These are phyloP conservation scores for Didymella pomorum DNA, from an alignment of 2,329 filamentous ascomycete species.

Conservation along the genomic window DNA sequence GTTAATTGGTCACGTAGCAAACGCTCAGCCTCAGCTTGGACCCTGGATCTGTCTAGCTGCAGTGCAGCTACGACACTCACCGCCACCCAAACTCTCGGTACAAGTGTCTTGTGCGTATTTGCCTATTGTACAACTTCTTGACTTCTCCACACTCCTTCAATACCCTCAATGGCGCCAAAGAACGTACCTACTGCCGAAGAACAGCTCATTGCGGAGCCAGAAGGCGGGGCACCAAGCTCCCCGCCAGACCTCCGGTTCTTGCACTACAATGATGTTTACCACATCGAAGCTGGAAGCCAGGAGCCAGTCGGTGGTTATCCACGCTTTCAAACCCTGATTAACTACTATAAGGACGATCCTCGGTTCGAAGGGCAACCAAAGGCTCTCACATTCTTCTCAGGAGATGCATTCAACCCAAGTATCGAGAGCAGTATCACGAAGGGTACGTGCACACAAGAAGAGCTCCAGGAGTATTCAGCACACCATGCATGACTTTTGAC, in stretches of 20 bases:
- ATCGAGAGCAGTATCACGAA: constrained; percentile 90
- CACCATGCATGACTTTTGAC: background rate
- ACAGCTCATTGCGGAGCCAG: constrained; percentile 53
- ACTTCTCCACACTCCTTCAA: constrained; percentile 4
- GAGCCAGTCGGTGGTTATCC: constrained; percentile 84
- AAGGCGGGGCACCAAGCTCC: constrained; percentile 52
- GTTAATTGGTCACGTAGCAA: constrained; percentile 33
- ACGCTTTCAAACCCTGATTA: constrained; percentile 79
- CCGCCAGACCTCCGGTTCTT: constrained; percentile 79
- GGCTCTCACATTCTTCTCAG: constrained; percentile 83
- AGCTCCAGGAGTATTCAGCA: background rate
- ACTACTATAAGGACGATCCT: constrained; percentile 73
- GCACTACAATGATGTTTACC: constrained; percentile 95
- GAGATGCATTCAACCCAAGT: constrained; percentile 91
- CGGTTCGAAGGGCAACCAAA: constrained; percentile 69
- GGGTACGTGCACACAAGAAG: constrained; percentile 56
- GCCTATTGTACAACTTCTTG: background rate
- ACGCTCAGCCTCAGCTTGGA: constrained; percentile 30
- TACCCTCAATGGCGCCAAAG: constrained; percentile 36
- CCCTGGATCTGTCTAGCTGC: constrained; percentile 37
- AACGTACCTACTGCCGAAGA: constrained; percentile 43
- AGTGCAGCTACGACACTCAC: constrained; percentile 34
- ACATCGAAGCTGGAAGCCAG: constrained; percentile 77
- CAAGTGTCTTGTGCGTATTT: constrained; percentile 12
- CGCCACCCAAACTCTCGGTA: constrained; percentile 27